These are phyloP conservation scores for Spathaspora passalidarum DNA, from an alignment of 805 yeast species.

Conservation along the genomic window DNA sequence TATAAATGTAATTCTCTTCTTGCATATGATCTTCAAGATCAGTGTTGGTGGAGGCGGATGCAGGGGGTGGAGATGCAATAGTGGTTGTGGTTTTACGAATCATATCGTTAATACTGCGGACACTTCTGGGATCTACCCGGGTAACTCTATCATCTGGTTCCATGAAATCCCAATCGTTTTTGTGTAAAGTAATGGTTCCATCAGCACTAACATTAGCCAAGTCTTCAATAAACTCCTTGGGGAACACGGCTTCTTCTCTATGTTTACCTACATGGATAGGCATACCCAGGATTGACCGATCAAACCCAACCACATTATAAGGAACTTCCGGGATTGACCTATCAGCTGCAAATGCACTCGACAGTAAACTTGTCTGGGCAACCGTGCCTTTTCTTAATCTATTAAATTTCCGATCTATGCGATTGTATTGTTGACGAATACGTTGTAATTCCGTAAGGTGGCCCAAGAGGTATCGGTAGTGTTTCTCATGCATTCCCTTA, in stretches of 20 bases:
- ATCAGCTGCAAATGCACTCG: slow-evolving; percentile 28
- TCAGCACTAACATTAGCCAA: slow-evolving; percentile 22
- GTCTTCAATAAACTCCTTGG: slow-evolving; percentile 40
- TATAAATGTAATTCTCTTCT: not conserved
- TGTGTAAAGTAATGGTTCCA: slow-evolving; percentile 27
- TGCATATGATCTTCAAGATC: not conserved
- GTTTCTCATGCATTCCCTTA: slow-evolving; percentile 34
- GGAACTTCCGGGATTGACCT: slow-evolving; percentile 27
- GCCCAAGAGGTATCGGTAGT: slow-evolving; percentile 30
- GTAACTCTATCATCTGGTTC: slow-evolving; percentile 18
- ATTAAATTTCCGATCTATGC: slow-evolving; percentile 34
- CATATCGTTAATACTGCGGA: not conserved
- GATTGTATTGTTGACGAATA: slow-evolving; percentile 32
- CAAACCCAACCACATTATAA: slow-evolving; percentile 42
- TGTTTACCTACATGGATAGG: slow-evolving; percentile 26
- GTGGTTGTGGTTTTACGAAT: not conserved
- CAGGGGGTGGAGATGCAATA: not conserved
- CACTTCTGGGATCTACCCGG: slow-evolving; percentile 13
- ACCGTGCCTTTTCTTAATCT: slow-evolving; percentile 33
- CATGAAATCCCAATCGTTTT: slow-evolving; percentile 35
- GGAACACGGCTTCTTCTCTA: slow-evolving; percentile 23
- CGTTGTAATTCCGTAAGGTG: slow-evolving; percentile 29
- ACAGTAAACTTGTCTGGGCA: slow-evolving; percentile 19
- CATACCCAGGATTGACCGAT: slow-evolving; percentile 34
- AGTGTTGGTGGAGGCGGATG: not conserved